phyloP scores from a whole-genome alignment of 73 alveolate species.

The Tetrahymena borealis region DNA sequence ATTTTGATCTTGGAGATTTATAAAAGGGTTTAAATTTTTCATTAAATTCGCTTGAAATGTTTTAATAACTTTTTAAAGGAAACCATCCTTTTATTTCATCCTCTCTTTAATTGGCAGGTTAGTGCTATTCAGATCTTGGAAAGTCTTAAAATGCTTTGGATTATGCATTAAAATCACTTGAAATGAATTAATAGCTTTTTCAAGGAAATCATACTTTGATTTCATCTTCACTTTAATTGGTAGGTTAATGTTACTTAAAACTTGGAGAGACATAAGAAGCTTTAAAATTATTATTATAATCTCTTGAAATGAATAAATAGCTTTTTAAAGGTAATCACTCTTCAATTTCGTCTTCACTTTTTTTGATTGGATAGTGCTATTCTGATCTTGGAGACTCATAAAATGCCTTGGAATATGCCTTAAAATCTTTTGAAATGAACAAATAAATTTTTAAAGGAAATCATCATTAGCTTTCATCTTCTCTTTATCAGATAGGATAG shows the following conservation, averaged over 20 bases:
- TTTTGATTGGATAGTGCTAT: neutral
- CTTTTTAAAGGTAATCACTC: neutral
- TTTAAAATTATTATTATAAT: neutral
- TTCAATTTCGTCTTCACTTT: neutral
- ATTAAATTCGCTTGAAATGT: too few species aligned
- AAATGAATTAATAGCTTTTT: too few species aligned
- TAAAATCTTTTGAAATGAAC: neutral
- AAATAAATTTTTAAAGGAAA: neutral
- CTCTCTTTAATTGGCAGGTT: too few species aligned
- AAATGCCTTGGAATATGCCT: neutral
- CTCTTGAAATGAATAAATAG: neutral
- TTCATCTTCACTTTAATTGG: neutral
- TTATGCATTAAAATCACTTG: too few species aligned
- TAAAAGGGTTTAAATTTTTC: too few species aligned
- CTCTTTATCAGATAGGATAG: neutral
- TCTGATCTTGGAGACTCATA: neutral
- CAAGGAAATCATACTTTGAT: neutral
- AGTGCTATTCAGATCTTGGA: too few species aligned
- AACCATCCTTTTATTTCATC: too few species aligned
- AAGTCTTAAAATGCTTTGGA: too few species aligned
- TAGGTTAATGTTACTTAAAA: neutral
- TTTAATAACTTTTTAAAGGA: too few species aligned
- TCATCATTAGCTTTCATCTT: neutral
- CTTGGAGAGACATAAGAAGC: neutral
- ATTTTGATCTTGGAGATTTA: too few species aligned